Evolutionary conservation across 176 grass and related monocot species (phyloP).

Genomic region (maize (Zea mays)): DNA sequence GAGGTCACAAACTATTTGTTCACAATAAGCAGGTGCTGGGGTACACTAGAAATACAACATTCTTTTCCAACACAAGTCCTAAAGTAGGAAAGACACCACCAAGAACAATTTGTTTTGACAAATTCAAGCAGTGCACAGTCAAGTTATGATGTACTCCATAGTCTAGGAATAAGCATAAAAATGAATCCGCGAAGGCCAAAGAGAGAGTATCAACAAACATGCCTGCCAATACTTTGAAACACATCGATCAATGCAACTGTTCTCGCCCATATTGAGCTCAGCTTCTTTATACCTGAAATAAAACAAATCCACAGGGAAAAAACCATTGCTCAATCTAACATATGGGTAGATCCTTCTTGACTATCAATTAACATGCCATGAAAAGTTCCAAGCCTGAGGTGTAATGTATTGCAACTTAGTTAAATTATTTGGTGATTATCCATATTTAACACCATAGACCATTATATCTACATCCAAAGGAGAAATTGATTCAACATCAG

Average conservation of each 20-base stretch:
- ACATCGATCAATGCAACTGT: conserved; percentile 97
- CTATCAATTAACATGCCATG: conserved; percentile 16
- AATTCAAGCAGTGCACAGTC: background rate
- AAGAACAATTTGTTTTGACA: background rate
- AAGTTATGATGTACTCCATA: background rate
- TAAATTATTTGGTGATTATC: background rate
- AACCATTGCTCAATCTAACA: background rate
- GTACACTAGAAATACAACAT: background rate
- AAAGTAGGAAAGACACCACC: conserved; percentile 6
- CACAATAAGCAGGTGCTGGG: background rate
- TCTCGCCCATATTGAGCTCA: conserved; percentile 98
- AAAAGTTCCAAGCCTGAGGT: conserved; percentile 4
- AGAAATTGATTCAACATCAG: no score
- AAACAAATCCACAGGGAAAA: background rate
- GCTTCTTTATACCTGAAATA: conserved; percentile 85
- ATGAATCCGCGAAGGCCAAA: background rate
- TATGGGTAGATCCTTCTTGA: background rate
- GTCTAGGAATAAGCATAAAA: background rate
- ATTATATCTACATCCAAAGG: background rate
- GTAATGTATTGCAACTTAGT: background rate
- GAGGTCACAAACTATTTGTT: background rate
- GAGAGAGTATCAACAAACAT: conserved; percentile 36
- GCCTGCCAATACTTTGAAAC: conserved; percentile 98
- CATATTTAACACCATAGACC: background rate
- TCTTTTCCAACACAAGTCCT: background rate